Conservation (phyloP, 23 red algal genomes). For the Agarophyton chilense region DNA sequence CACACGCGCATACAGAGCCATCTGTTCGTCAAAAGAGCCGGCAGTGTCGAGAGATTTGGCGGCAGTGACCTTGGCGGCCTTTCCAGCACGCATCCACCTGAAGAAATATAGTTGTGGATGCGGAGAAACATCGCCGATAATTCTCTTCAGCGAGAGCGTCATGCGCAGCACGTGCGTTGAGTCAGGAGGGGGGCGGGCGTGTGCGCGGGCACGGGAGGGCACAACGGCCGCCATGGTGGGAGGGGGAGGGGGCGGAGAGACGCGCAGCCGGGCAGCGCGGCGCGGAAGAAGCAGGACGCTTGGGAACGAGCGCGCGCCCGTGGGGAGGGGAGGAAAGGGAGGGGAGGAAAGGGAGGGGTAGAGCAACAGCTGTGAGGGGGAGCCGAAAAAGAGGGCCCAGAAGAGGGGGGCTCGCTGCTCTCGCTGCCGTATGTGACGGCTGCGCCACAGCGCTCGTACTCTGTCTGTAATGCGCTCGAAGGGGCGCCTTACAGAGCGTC, state of each 20-base stretch:
- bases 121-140: slow-evolving; percentile 31
- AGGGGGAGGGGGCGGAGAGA: background rate
- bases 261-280: background rate
- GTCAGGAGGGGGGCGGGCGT: slow-evolving; percentile 23
- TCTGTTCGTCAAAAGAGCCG: slow-evolving; percentile 12
- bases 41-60: slow-evolving; percentile 24
- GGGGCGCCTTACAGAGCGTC: slow-evolving; percentile 2
- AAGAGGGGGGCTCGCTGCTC: background rate
- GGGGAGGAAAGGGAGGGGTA: background rate
- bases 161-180: slow-evolving; percentile 20
- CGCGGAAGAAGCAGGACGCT: background rate
- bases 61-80: slow-evolving; percentile 27
- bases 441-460: background rate
- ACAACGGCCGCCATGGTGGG: slow-evolving; percentile 42
- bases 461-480: background rate
- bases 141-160: slow-evolving; percentile 12
- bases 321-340: background rate
- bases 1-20: slow-evolving; percentile 46
- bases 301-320: background rate
- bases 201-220: slow-evolving; percentile 47
- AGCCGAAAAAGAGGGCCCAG: background rate
- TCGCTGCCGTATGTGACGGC: background rate
- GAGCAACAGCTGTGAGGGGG: background rate
- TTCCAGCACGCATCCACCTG: slow-evolving; percentile 51
- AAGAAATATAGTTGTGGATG: slow-evolving; percentile 42